A percentile compares a stretch with the other conserved stretches of the same genome.
phyloP scores from a whole-genome alignment of 768 basidiomycete genomes.

The Leucocoprinus sp. region DNA sequence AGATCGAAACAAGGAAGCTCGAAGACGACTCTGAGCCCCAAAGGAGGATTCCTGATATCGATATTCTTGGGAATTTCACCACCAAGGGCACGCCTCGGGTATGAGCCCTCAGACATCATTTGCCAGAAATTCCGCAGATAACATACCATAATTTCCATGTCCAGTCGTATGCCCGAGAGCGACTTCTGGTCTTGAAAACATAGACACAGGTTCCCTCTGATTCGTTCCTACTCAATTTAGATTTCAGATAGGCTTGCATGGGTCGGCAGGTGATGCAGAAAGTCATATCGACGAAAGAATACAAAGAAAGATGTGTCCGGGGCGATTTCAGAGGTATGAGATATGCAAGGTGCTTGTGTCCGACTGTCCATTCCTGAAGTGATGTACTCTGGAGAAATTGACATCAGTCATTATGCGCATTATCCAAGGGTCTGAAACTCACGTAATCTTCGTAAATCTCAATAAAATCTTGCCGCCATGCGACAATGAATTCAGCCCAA shows the following conservation, averaged over 20 bases:
- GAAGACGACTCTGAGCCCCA: constrained; percentile 63
- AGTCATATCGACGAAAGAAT: constrained; percentile 79
- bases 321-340: constrained; percentile 61
- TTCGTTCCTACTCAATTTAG: constrained; percentile 19
- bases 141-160: constrained; percentile 76
- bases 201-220: constrained; percentile 74
- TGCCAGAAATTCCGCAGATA: neutral
- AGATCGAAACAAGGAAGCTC: constrained; percentile 48
- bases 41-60: constrained; percentile 60
- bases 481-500: constrained; percentile 80
- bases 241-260: constrained; percentile 31
- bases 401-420: neutral
- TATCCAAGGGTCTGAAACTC: constrained; percentile 19
- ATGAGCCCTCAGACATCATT: neutral
- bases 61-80: constrained; percentile 61
- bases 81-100: constrained; percentile 58
- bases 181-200: constrained; percentile 74
- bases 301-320: constrained; percentile 70
- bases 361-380: constrained; percentile 44
- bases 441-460: constrained; percentile 88
- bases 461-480: constrained; percentile 68
- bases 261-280: constrained; percentile 70
- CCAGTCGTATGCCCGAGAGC: constrained; percentile 82
- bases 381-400: constrained; percentile 11
- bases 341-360: constrained; percentile 74